Base-by-base conservation (phyloP, 1,139 yeast genomes). In the Diutina ranongensis region DNA sequence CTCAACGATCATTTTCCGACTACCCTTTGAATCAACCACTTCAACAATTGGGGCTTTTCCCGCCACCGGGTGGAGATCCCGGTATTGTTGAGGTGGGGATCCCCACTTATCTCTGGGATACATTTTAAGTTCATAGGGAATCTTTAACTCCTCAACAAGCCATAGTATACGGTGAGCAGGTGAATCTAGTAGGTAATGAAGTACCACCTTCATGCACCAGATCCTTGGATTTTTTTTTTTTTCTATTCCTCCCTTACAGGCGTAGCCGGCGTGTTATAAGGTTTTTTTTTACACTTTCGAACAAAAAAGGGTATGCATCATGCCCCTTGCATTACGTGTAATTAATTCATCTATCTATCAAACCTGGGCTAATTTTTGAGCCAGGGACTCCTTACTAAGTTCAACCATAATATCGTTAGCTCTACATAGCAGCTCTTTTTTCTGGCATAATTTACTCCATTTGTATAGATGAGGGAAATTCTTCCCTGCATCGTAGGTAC, bases 21-120 rank as follows among this genome's bases (percentile, higher is more conserved):
- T 12, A 5, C 38, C 38, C 4, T 18, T n/a, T 22, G 20, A 35
- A 35, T 35, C 38, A 35, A 35, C 38, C 3, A 35, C 18, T 13
- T 35, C 38, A 8, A 35, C 18, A 21, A 35, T 22, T 10, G 38
- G 38, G 25, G 22, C 20, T 13, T 18, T 35, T 10, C 13, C 25
- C 38, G 38, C 38, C 22, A 35, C 38, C 13, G 38, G 38, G 25
- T 35, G 38, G 5, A 35, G 22, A 5, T 9, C 38, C 7, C 21
- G 20, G 38, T 35, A 35, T 22, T 9, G 38, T 19, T 35, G 20
- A 2, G 38, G 25, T 12, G 38, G 38, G 12, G 12, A 18, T 9
- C 38, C 38, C 38, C 38, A 35, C 21, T 35, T 35, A 19, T 35
- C 38, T 35, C 38, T 16, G 13, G 21, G n/a, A n/a, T 35, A 35